Evolutionary conservation across 2,329 filamentous ascomycete species (phyloP).

Genomic region (Colletotrichum sp.): DNA sequence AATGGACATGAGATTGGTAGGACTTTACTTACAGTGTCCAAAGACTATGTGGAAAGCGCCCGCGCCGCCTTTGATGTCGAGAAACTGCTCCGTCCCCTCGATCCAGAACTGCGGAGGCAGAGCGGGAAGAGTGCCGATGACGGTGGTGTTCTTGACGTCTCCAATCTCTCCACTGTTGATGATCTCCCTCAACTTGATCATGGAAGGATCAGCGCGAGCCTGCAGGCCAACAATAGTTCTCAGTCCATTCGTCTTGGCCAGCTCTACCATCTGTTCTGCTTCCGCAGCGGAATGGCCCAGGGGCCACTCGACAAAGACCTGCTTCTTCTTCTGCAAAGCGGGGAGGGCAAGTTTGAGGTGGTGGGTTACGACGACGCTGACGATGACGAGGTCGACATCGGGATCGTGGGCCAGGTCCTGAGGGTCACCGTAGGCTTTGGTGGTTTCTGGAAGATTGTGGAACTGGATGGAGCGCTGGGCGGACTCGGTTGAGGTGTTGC

Average conservation of each 20-base stretch:
- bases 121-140: background rate
- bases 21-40: slow-evolving; percentile 30
- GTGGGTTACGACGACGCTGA: slow-evolving; percentile 57
- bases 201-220: slow-evolving; percentile 41
- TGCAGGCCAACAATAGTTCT: slow-evolving; percentile 54
- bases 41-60: slow-evolving; percentile 30
- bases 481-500: slow-evolving; percentile 52
- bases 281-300: slow-evolving; percentile 45
- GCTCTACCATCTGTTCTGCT: slow-evolving; percentile 43
- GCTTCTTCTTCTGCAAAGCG: slow-evolving; percentile 56
- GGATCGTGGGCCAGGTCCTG: slow-evolving; percentile 51
- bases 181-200: slow-evolving; percentile 45
- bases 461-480: slow-evolving; percentile 46
- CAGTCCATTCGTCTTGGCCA: slow-evolving; percentile 44
- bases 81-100: slow-evolving; percentile 23
- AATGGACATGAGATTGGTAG: background rate
- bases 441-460: slow-evolving; percentile 44
- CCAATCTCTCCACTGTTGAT: slow-evolving; percentile 45
- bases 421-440: slow-evolving; percentile 56
- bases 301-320: slow-evolving; percentile 64
- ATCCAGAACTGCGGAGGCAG: slow-evolving; percentile 22
- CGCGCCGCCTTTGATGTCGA: slow-evolving; percentile 26
- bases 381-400: slow-evolving; percentile 60
- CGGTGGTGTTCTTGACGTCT: background rate
- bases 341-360: slow-evolving; percentile 52